These are phyloP conservation scores for Chlamydomonas schloesseri DNA, from an alignment of 139 green algal species.

Conservation along the genomic window DNA sequence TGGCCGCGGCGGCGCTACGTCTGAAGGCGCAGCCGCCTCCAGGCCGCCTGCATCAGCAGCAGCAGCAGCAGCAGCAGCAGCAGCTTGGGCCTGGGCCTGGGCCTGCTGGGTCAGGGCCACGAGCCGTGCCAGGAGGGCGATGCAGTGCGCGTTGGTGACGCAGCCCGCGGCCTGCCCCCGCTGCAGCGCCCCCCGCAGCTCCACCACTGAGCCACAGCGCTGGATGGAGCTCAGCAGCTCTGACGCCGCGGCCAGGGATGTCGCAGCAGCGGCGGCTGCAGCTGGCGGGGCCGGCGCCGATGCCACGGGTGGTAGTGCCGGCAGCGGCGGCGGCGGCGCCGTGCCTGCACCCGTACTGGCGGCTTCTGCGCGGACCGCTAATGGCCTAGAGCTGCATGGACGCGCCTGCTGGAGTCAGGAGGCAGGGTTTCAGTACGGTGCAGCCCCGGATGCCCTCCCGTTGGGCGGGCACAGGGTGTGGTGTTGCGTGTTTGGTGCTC, in stretches of 20 bases:
- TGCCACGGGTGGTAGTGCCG: background rate
- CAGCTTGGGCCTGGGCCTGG: background rate
- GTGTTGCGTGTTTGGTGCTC: too few relatives aligned
- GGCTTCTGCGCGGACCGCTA: too few relatives aligned
- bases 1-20: too few relatives aligned
- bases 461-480: too few relatives aligned
- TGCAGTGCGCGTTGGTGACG: constrained; percentile 17
- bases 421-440: too few relatives aligned
- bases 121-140: constrained; percentile 6
- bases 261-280: too few relatives aligned
- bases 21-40: too few relatives aligned
- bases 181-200: background rate
- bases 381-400: too few relatives aligned
- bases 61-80: background rate
- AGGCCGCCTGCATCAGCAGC: too few relatives aligned
- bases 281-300: background rate
- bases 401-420: too few relatives aligned
- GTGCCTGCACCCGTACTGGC: too few relatives aligned
- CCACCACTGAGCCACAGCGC: background rate
- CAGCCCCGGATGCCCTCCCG: too few relatives aligned
- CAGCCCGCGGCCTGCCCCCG: background rate
- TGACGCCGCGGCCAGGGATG: background rate
- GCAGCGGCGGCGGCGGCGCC: background rate
- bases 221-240: constrained; percentile 5
- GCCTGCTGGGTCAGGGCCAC: background rate